Evolutionary conservation across 2,329 filamentous ascomycete species (phyloP).

Genomic region (Penicillium polonicum): DNA sequence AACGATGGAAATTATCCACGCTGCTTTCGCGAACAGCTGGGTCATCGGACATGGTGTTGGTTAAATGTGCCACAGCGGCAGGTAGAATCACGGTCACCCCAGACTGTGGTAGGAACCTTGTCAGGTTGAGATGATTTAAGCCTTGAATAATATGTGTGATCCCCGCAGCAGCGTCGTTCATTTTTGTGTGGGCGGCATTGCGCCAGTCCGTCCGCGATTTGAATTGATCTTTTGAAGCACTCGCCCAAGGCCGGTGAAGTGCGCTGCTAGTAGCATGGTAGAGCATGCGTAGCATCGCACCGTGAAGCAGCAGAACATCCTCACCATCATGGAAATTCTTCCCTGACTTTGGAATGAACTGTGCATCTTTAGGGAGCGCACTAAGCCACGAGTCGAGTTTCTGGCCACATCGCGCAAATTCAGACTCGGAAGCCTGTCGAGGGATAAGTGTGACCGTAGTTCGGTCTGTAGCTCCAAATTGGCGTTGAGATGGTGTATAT

Average conservation of each 20-base stretch:
- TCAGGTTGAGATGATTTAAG: conserved; percentile 67
- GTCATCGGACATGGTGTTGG: conserved; percentile 78
- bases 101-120: conserved; percentile 75
- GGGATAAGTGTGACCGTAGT: conserved; percentile 79
- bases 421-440: conserved; percentile 75
- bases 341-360: conserved; percentile 62
- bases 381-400: conserved; percentile 73
- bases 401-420: conserved; percentile 71
- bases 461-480: conserved; percentile 66
- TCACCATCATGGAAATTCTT: conserved; percentile 56
- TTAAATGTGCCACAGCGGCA: conserved; percentile 82
- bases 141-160: conserved; percentile 78
- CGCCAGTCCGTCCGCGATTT: conserved; percentile 54
- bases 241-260: conserved; percentile 80
- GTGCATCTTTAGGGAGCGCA: conserved; percentile 66
- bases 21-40: conserved; percentile 67
- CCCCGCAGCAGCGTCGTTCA: conserved; percentile 75
- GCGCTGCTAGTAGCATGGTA: conserved; percentile 89
- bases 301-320: conserved; percentile 60
- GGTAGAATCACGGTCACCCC: conserved; percentile 83
- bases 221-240: conserved; percentile 50
- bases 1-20: conserved; percentile 74
- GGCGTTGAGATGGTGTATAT: conserved; percentile 79
- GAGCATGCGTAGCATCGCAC: conserved; percentile 83
- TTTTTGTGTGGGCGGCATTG: conserved; percentile 73